Evolutionary conservation across 2,329 filamentous ascomycete species (phyloP).

Genomic region (Aureobasidium sp.): DNA sequence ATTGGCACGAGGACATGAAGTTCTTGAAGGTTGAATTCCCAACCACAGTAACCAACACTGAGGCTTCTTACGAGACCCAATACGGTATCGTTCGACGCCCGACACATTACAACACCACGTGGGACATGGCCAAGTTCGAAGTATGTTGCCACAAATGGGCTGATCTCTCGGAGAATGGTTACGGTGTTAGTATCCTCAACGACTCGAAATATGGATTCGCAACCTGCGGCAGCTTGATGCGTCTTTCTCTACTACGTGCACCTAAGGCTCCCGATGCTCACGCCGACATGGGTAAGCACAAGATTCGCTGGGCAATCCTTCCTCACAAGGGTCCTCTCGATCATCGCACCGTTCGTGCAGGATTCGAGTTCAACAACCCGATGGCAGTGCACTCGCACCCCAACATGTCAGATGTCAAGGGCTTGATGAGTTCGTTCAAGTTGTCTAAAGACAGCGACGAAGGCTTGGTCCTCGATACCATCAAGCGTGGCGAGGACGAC

Average conservation of each 20-base stretch:
- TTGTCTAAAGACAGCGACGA: conserved; percentile 45
- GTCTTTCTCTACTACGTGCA: conserved; percentile 73
- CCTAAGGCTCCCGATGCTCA: conserved; percentile 90
- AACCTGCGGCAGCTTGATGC: conserved; percentile 80
- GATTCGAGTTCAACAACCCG: conserved; percentile 85
- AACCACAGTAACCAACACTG: conserved; percentile 80
- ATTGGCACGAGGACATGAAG: conserved; percentile 95
- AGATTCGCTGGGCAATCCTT: conserved; percentile 82
- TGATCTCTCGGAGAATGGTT: conserved; percentile 78
- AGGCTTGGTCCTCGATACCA: conserved; percentile 72
- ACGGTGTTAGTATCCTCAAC: conserved; percentile 87
- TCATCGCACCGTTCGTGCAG: conserved; percentile 67
- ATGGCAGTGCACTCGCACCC: conserved; percentile 46
- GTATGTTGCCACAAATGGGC: conserved; percentile 95
- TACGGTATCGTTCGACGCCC: conserved; percentile 82
- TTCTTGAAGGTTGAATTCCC: conserved; percentile 99
- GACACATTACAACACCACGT: conserved; percentile 96
- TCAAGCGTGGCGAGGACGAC: conserved; percentile 71
- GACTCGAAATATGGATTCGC: conserved; percentile 96
- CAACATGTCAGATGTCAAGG: conserved; percentile 17
- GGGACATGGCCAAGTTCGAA: conserved; percentile 98
- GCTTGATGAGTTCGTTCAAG: conserved; percentile 49
- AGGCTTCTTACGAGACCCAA: conserved; percentile 92
- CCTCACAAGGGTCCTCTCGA: conserved; percentile 70
- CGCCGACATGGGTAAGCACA: conserved; percentile 80